Evolutionary conservation across 805 yeast genomes (phyloP).

Genomic region (Clavispora santaluciae): DNA sequence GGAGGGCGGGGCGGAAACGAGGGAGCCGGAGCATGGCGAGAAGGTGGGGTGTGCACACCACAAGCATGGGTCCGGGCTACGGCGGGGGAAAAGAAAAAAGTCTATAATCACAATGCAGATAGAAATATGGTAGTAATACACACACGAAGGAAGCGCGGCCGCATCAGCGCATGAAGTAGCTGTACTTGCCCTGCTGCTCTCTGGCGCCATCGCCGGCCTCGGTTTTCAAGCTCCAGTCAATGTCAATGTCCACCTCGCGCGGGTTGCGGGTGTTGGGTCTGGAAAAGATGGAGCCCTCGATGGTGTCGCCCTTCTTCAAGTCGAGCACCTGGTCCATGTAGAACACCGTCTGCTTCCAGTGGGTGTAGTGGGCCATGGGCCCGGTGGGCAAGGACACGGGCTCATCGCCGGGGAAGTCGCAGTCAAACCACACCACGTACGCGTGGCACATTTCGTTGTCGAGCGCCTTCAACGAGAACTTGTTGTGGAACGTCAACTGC

Average conservation of each 20-base stretch:
- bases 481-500: slow-evolving; percentile 69
- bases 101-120: slow-evolving; percentile 1
- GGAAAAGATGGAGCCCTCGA: slow-evolving; percentile 68
- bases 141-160: not conserved
- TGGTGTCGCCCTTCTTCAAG: slow-evolving; percentile 67
- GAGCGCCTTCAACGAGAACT: slow-evolving; percentile 68
- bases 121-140: not conserved
- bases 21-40: not conserved
- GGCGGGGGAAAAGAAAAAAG: not conserved
- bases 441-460: slow-evolving; percentile 86
- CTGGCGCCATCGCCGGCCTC: slow-evolving; percentile 45
- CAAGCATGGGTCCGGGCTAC: not conserved
- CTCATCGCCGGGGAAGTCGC: slow-evolving; percentile 72
- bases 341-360: slow-evolving; percentile 98
- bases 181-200: slow-evolving; percentile 53
- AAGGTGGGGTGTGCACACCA: not conserved
- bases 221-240: slow-evolving; percentile 51
- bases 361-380: slow-evolving; percentile 90
- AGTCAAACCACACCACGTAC: slow-evolving; percentile 90
- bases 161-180: slow-evolving; percentile 64
- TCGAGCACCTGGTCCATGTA: slow-evolving; percentile 79
- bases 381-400: slow-evolving; percentile 85
- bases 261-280: slow-evolving; percentile 77
- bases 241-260: slow-evolving; percentile 82
- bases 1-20: not conserved